Conservation (phyloP, 2,329 filamentous ascomycete genomes). For the Aspergillus tamarii region DNA sequence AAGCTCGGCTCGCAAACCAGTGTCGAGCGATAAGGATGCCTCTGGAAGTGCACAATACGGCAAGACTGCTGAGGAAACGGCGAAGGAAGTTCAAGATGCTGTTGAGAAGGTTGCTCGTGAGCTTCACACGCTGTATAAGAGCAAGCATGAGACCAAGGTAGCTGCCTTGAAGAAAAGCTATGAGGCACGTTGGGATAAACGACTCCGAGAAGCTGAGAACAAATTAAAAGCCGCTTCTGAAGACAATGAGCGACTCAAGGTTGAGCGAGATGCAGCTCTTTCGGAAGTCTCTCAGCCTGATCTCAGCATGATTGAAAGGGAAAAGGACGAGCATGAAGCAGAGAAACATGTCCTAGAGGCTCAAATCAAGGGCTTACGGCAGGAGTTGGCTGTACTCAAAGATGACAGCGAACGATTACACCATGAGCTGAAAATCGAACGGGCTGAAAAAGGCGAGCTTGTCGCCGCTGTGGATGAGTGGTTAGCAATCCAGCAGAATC, state of each 20-base stretch:
- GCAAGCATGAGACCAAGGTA: conserved; percentile 96
- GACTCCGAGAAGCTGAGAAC: conserved; percentile 74
- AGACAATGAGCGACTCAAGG: conserved; percentile 75
- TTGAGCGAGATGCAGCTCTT: conserved; percentile 67
- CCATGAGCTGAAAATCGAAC: conserved; percentile 59
- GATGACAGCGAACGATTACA: conserved; percentile 68
- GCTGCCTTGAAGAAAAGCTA: conserved; percentile 80
- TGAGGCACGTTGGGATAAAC: conserved; percentile 87
- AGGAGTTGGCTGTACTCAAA: conserved; percentile 71
- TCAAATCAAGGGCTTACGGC: conserved; percentile 73
- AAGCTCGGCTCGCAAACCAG: conserved; percentile 43
- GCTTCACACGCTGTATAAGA: conserved; percentile 89
- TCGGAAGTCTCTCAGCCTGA: conserved; percentile 58
- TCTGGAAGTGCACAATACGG: conserved; percentile 37
- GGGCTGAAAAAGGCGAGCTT: conserved; percentile 51
- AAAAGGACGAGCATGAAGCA: conserved; percentile 65
- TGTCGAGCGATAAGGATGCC: conserved; percentile 31
- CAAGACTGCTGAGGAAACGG: conserved; percentile 51
- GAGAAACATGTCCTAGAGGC: conserved; percentile 72
- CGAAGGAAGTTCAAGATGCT: conserved; percentile 75
- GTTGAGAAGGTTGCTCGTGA: conserved; percentile 93
- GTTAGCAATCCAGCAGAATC: conserved; percentile 44
- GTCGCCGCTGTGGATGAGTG: conserved; percentile 53
- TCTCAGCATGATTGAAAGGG: conserved; percentile 45
- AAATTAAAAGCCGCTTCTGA: conserved; percentile 69